phyloP scores from a whole-genome alignment of 768 basidiomycete genomes.

The Podaxis carcinomalis region DNA sequence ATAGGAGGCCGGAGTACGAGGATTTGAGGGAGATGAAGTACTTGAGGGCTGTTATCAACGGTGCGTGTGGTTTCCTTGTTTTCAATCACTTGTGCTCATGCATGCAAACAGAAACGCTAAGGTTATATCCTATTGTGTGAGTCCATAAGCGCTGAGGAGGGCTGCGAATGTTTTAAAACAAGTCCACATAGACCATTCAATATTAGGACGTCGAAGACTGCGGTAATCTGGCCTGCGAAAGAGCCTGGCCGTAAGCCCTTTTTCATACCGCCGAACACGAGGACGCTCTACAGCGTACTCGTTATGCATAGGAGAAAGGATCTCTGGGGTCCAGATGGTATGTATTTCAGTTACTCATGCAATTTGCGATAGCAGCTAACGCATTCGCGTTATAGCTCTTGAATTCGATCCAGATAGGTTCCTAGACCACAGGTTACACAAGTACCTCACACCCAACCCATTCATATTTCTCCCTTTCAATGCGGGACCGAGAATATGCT shows the following conservation, averaged over 20 bases:
- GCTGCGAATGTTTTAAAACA: not conserved
- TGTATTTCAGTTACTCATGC: not conserved
- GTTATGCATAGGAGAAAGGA: constrained; percentile 61
- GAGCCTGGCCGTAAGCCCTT: constrained; percentile 14
- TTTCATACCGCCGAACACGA: constrained; percentile 22
- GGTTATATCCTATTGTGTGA: constrained; percentile 19
- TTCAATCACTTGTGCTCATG: constrained; percentile 7
- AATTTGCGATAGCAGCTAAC: not conserved
- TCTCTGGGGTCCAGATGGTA: constrained; percentile 68
- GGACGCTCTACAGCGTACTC: constrained; percentile 38
- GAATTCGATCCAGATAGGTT: constrained; percentile 66
- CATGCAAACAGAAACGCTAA: constrained; percentile 15
- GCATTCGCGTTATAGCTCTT: constrained; percentile 30
- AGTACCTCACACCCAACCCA: constrained; percentile 52
- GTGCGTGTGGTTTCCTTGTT: constrained; percentile 17
- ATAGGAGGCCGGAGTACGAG: constrained; percentile 32
- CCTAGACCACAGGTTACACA: constrained; percentile 53
- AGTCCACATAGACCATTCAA: constrained; percentile 7
- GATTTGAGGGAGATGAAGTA: constrained; percentile 40
- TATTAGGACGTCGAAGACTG: constrained; percentile 14
- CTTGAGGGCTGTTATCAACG: constrained; percentile 40
- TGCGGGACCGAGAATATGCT: constrained; percentile 45
- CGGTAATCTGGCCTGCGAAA: constrained; percentile 15
- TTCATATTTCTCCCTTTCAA: constrained; percentile 55
- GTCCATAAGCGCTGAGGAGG: not conserved